phyloP scores from a whole-genome alignment of 1,284 basidiomycete species.

The Leccinum variabile region DNA sequence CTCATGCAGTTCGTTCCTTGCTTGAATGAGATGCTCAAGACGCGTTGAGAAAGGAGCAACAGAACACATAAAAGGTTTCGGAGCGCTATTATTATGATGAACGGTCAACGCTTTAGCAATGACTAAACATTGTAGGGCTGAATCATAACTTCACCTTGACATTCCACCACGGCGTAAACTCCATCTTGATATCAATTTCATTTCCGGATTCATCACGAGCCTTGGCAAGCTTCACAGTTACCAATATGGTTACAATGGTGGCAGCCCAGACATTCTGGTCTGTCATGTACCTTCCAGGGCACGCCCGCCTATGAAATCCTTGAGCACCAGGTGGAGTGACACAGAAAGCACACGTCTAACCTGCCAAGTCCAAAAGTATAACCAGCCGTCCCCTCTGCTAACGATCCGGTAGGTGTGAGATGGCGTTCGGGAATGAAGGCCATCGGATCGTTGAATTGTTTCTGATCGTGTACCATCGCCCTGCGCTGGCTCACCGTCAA shows the following conservation, averaged over 20 bases:
- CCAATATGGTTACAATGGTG: slow-evolving; percentile 24
- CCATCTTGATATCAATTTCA: slow-evolving; percentile 23
- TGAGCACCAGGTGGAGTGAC: not conserved
- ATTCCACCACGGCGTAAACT: slow-evolving; percentile 27
- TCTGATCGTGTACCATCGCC: slow-evolving; percentile 29
- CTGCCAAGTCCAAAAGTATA: slow-evolving; percentile 30
- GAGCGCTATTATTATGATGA: slow-evolving; percentile 13
- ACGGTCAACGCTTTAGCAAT: slow-evolving; percentile 7
- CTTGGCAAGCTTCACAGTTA: slow-evolving; percentile 21
- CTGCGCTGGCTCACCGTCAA: slow-evolving; percentile 12
- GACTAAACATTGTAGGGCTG: not conserved
- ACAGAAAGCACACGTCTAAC: slow-evolving; percentile 7
- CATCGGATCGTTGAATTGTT: slow-evolving; percentile 21
- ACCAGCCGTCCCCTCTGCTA: slow-evolving; percentile 1
- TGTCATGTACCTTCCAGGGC: slow-evolving; percentile 30
- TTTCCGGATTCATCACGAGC: slow-evolving; percentile 19
- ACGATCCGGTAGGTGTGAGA: slow-evolving; percentile 18
- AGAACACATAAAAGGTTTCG: slow-evolving; percentile 27
- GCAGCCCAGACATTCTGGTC: slow-evolving; percentile 28
- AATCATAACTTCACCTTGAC: slow-evolving; percentile 15
- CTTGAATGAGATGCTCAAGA: slow-evolving; percentile 17
- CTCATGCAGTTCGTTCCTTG: not conserved
- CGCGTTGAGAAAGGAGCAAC: slow-evolving; percentile 18
- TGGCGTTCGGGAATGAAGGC: slow-evolving; percentile 32
- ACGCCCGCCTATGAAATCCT: slow-evolving; percentile 18